Base-by-base conservation (phyloP, 495 filamentous ascomycete genomes). In the Neurospora discreta region DNA sequence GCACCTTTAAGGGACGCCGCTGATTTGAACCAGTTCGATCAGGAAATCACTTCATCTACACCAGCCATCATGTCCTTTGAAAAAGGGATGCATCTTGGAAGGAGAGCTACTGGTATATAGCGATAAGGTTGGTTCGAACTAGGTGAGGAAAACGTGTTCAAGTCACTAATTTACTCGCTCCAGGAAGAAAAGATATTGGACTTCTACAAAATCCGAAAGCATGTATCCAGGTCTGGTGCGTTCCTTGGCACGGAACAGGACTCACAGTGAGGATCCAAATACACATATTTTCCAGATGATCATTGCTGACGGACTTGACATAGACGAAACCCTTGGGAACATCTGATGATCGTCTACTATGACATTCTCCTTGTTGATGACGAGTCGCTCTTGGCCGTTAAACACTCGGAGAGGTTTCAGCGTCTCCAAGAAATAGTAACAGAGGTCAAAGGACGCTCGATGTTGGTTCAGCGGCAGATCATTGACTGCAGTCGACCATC, bases 281-380 rank as follows among this genome's bases (percentile, higher is more conserved):
- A 13, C 36, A 40, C 68, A 69, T 60, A n/a, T 30, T 36, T 9
- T 3, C 46, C 52, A 11, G 9, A 69, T 44, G 11, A 23, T 16
- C 20, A 2, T 43, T 4, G 33, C 15, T 30, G 58, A n/a, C n/a
- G n/a, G n/a, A 42, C 72, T 52, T 42, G 13, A 42, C 8, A 0
- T 30, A 90, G 89, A 68, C 85, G 87, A 4, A 87, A 92, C 75
- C 82, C 83, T 15, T 85, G 89, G 79, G 92, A 95, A 71, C 90
- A 95, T 74, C 81, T 97, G 5, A 94, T 95, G 91, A 88, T 97
- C 5, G 81, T 95, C 8, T 92, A 93, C 75, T 96, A 91, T 72
- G 93, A 97, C 75, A 78, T 94, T 7, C 80, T 97, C 15, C 79
- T 95, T 52, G 75, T 92, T 18, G 90, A 97, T 78, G 84, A 92